A percentile compares a stretch with the other conserved stretches of the same genome.
These are phyloP conservation scores for Ensete glaucum DNA, from an alignment of 176 grass and related monocot genomes.

Conservation along the genomic window DNA sequence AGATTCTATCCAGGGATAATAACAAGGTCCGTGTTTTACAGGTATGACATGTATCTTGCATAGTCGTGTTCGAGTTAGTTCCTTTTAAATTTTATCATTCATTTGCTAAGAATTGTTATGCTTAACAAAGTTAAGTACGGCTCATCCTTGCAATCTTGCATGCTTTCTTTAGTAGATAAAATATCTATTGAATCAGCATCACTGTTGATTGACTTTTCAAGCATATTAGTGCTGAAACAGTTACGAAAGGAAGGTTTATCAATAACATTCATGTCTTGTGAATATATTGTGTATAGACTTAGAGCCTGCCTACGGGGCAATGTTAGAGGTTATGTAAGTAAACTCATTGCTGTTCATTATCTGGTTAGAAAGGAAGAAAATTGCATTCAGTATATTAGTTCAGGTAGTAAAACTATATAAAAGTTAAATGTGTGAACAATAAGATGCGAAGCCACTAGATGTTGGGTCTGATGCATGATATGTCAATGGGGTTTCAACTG, in stretches of 20 bases:
- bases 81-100: not conserved
- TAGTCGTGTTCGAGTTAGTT: not conserved
- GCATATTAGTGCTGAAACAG: not conserved
- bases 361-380: not conserved
- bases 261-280: too few relatives aligned
- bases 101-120: not conserved
- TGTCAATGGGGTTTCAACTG: not conserved
- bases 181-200: not conserved
- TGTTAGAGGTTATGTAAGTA: not conserved
- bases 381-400: not conserved
- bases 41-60: constrained; percentile 28
- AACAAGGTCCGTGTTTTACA: constrained; percentile 97
- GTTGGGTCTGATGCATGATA: not conserved
- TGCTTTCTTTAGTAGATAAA: not conserved
- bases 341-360: not conserved
- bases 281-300: too few relatives aligned
- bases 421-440: not conserved
- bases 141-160: not conserved
- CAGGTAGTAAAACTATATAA: not conserved
- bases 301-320: not conserved
- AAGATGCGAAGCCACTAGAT: not conserved
- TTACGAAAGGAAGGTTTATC: not conserved
- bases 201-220: not conserved
- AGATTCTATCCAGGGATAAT: constrained; percentile 82
- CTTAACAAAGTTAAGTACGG: not conserved